Percentiles rank a stretch among this genome's conserved stretches.
Conservation (phyloP, 2,329 filamentous ascomycete genomes). For the Aspergillus terreus region DNA sequence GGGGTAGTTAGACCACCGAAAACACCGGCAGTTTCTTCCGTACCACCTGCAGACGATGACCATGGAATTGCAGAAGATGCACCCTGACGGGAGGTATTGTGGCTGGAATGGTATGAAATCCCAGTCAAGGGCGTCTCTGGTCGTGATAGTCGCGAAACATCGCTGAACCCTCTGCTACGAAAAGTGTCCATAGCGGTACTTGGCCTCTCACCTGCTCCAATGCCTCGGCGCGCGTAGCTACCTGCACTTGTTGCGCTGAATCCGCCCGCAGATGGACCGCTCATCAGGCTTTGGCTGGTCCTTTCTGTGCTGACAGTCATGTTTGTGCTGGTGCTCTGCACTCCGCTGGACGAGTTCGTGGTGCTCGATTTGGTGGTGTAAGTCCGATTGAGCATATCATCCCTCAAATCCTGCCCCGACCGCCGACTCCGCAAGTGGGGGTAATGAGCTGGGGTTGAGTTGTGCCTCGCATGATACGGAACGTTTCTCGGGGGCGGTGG, state of each 20-base stretch:
- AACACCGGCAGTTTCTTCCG: conserved; percentile 63
- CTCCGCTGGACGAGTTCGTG: conserved; percentile 71
- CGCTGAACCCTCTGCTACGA: conserved; percentile 37
- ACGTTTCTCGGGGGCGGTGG: conserved; percentile 60
- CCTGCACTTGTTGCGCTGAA: conserved; percentile 95
- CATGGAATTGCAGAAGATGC: conserved; percentile 65
- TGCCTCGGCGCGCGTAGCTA: conserved; percentile 76
- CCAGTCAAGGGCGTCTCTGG: conserved; percentile 63
- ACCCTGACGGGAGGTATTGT: conserved; percentile 57
- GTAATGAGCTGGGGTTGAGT: conserved; percentile 39
- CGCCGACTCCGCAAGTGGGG: conserved; percentile 38
- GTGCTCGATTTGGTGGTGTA: conserved; percentile 84
- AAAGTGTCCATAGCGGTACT: conserved; percentile 42
- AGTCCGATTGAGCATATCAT: conserved; percentile 67
- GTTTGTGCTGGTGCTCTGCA: conserved; percentile 64
- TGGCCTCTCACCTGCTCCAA: conserved; percentile 36
- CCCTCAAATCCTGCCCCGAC: conserved; percentile 70
- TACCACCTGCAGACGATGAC: conserved; percentile 39
- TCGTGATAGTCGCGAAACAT: conserved; percentile 33
- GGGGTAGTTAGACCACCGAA: conserved; percentile 75
- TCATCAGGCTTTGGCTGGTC: conserved; percentile 88
- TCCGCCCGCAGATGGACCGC: conserved; percentile 80
- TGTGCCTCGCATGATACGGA: conserved; percentile 40
- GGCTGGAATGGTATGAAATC: conserved; percentile 87
- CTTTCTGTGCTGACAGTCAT: conserved; percentile 68